Percentiles rank a stretch among this genome's conserved stretches.
Evolutionary conservation across 441 rosid genomes (phyloP).

Genomic region (Mallotus repandus): DNA sequence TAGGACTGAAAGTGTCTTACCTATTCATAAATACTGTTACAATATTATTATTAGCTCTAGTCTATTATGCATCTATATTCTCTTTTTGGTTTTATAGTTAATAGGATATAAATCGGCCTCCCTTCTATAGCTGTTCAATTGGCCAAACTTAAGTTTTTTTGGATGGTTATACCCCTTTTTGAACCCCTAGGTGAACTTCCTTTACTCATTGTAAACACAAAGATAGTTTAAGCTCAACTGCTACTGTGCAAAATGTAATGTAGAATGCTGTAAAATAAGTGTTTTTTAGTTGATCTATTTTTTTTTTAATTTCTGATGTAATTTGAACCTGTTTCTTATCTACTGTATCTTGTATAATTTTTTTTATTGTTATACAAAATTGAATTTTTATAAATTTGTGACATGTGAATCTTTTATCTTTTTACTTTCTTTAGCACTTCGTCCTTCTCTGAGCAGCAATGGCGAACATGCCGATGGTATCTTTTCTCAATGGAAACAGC

Average conservation of each 20-base stretch:
- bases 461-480: constrained; percentile 56
- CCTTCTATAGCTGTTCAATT: not conserved
- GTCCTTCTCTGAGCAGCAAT: constrained; percentile 51
- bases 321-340: constrained; percentile 1
- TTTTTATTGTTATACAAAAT: too few relatives aligned
- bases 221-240: not conserved
- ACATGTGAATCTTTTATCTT: not conserved
- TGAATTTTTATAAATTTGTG: too few relatives aligned
- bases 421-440: constrained; percentile 50
- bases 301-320: not conserved
- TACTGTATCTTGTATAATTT: not conserved
- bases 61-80: not conserved
- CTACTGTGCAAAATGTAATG: not conserved
- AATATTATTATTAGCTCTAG: not conserved
- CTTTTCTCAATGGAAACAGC: constrained; percentile 75
- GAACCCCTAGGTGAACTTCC: not conserved
- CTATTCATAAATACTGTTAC: not conserved
- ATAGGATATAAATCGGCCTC: not conserved
- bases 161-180: not conserved
- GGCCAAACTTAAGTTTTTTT: not conserved
- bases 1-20: constrained; percentile 18
- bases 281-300: too few relatives aligned
- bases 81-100: not conserved
- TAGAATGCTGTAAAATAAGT: not conserved
- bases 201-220: not conserved